These are phyloP conservation scores for Leucoagaricus sp. DNA, from an alignment of 1,284 basidiomycete species.

Conservation along the genomic window DNA sequence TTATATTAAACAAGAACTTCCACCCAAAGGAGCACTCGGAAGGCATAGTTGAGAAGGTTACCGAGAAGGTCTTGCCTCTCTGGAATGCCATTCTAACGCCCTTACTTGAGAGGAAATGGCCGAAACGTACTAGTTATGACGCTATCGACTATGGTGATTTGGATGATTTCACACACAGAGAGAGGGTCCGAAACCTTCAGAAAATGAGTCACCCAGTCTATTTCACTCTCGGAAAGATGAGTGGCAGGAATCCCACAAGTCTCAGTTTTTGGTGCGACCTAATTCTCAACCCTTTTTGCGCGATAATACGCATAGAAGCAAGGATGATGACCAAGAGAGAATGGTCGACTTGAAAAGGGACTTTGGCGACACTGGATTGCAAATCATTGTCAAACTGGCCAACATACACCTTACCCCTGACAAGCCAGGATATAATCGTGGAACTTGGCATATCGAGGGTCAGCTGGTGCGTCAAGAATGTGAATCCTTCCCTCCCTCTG, in stretches of 20 bases:
- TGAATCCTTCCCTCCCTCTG: background rate
- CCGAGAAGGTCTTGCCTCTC: slow-evolving; percentile 30
- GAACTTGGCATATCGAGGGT: slow-evolving; percentile 44
- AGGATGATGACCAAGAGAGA: background rate
- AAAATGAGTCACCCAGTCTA: slow-evolving; percentile 15
- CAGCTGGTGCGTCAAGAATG: slow-evolving; percentile 27
- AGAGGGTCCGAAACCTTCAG: slow-evolving; percentile 11
- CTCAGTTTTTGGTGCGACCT: slow-evolving; percentile 23
- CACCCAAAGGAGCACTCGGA: slow-evolving; percentile 24
- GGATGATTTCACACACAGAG: background rate
- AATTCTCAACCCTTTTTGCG: background rate
- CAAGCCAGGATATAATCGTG: slow-evolving; percentile 38
- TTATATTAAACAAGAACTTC: slow-evolving; percentile 35
- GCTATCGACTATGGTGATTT: background rate
- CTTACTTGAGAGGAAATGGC: background rate
- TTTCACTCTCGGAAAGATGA: slow-evolving; percentile 14
- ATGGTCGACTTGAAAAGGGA: background rate
- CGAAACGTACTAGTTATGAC: background rate
- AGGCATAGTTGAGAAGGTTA: slow-evolving; percentile 30
- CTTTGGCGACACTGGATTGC: slow-evolving; percentile 33
- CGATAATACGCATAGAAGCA: background rate
- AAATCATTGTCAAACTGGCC: slow-evolving; percentile 55
- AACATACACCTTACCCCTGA: slow-evolving; percentile 52
- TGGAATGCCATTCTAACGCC: slow-evolving; percentile 30
- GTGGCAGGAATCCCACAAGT: slow-evolving; percentile 18